phyloP scores from a whole-genome alignment of 192 early-diverging fungal genomes.

The Umbelopsis vinacea region DNA sequence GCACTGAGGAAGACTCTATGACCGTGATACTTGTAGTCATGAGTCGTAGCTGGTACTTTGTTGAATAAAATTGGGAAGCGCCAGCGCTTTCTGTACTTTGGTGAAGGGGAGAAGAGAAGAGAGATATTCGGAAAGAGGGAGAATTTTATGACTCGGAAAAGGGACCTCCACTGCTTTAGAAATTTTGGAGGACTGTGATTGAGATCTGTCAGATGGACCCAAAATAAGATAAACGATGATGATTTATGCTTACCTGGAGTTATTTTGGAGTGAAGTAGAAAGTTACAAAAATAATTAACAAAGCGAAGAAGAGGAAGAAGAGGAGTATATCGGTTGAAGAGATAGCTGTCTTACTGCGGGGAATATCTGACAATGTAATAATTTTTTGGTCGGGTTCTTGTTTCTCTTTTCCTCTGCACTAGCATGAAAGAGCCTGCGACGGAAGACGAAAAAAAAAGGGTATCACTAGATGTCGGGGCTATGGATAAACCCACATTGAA shows the following conservation, averaged over 20 bases:
- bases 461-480: constrained; percentile 19
- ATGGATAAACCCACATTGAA: not conserved
- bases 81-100: constrained; percentile 17
- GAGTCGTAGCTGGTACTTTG: constrained; percentile 5
- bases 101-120: not conserved
- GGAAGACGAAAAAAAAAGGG: constrained; percentile 15
- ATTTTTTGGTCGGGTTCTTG: not conserved
- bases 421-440: not conserved
- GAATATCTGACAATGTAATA: constrained; percentile 21
- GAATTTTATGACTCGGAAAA: constrained; percentile 22
- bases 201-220: constrained; percentile 22
- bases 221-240: constrained; percentile 14
- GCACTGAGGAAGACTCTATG: not conserved
- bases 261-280: not conserved
- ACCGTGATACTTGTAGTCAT: constrained; percentile 21
- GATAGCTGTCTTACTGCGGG: constrained; percentile 16
- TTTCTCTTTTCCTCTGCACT: not conserved
- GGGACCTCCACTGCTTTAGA: constrained; percentile 3
- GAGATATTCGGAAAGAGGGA: constrained; percentile 23
- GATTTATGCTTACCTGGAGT: not conserved
- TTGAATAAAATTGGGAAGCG: not conserved
- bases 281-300: not conserved
- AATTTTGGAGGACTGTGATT: constrained; percentile 14
- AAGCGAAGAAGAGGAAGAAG: constrained; percentile 1
- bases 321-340: constrained; percentile 8